phyloP scores from a whole-genome alignment of 2,329 filamentous ascomycete species.

The Cercospora nicotianae region DNA sequence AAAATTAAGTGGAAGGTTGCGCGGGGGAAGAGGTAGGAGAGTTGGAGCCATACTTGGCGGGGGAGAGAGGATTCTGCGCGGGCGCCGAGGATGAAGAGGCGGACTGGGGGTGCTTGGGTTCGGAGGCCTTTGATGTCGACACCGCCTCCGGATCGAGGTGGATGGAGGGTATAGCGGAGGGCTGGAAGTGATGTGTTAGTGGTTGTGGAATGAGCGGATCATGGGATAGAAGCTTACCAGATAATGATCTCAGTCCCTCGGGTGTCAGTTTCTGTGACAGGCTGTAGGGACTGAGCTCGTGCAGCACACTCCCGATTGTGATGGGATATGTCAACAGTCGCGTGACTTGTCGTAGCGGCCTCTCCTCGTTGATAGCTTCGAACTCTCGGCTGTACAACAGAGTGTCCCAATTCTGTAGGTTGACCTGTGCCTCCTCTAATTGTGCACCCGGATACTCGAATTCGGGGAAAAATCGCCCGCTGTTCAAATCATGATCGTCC shows the following conservation, averaged over 20 bases:
- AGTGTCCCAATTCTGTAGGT: slow-evolving; percentile 99
- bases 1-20: slow-evolving; percentile 89
- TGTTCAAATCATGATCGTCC: slow-evolving; percentile 92
- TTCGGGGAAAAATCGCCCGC: slow-evolving; percentile 88
- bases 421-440: slow-evolving; percentile 88
- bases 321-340: slow-evolving; percentile 89
- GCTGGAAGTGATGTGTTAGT: slow-evolving; percentile 52
- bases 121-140: slow-evolving; percentile 74
- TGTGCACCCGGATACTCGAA: slow-evolving; percentile 88
- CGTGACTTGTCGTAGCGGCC: slow-evolving; percentile 89
- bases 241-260: slow-evolving; percentile 91
- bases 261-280: slow-evolving; percentile 76
- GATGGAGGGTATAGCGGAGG: slow-evolving; percentile 89
- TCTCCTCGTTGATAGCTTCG: slow-evolving; percentile 84
- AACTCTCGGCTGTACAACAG: slow-evolving; percentile 92
- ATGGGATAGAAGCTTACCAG: slow-evolving; percentile 60
- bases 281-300: slow-evolving; percentile 91
- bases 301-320: slow-evolving; percentile 85
- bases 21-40: slow-evolving; percentile 92
- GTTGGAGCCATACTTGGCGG: slow-evolving; percentile 88
- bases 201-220: neutral
- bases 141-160: slow-evolving; percentile 74
- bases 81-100: slow-evolving; percentile 89
- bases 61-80: slow-evolving; percentile 97
- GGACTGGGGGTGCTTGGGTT: slow-evolving; percentile 80